phyloP scores from a whole-genome alignment of 2,329 filamentous ascomycete species.

The Coleophoma eucalyptorum region DNA sequence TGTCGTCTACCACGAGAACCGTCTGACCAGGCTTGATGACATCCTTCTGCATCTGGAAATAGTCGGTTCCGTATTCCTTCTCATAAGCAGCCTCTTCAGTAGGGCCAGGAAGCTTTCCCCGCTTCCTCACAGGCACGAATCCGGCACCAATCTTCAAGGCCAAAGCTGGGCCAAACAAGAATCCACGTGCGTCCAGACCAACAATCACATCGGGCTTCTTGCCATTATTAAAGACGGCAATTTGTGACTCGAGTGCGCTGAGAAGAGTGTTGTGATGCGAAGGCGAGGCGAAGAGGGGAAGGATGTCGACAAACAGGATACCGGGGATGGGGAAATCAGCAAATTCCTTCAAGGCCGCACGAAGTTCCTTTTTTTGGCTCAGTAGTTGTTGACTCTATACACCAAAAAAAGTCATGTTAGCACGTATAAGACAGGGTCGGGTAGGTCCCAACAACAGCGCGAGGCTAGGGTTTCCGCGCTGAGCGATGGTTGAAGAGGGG shows the following conservation, averaged over 20 bases:
- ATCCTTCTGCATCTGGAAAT: slow-evolving; percentile 92
- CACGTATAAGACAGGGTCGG: slow-evolving; percentile 4
- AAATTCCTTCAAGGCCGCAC: slow-evolving; percentile 75
- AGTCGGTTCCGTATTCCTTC: slow-evolving; percentile 95
- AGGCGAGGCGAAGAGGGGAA: slow-evolving; percentile 86
- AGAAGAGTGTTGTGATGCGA: slow-evolving; percentile 72
- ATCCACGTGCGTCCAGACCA: slow-evolving; percentile 89
- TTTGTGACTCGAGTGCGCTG: slow-evolving; percentile 80
- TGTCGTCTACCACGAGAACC: slow-evolving; percentile 93
- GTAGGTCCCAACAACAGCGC: slow-evolving; percentile 1
- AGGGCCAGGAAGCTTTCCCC: slow-evolving; percentile 90
- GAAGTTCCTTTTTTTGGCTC: slow-evolving; percentile 63
- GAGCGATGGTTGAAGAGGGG: too few species aligned
- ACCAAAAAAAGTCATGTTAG: neutral
- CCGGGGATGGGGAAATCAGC: slow-evolving; percentile 88
- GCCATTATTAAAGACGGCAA: slow-evolving; percentile 57
- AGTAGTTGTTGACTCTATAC: slow-evolving; percentile 15
- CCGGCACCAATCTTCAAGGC: slow-evolving; percentile 77
- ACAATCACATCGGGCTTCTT: slow-evolving; percentile 83
- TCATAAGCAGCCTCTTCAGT: slow-evolving; percentile 81
- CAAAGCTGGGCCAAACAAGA: slow-evolving; percentile 88
- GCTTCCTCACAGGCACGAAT: slow-evolving; percentile 92
- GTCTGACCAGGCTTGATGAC: slow-evolving; percentile 82
- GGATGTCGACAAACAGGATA: slow-evolving; percentile 96
- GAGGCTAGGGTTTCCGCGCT: slow-evolving; percentile 7